Conservation (phyloP, 805 yeast species). For the Zygosaccharomyces bailii region DNA sequence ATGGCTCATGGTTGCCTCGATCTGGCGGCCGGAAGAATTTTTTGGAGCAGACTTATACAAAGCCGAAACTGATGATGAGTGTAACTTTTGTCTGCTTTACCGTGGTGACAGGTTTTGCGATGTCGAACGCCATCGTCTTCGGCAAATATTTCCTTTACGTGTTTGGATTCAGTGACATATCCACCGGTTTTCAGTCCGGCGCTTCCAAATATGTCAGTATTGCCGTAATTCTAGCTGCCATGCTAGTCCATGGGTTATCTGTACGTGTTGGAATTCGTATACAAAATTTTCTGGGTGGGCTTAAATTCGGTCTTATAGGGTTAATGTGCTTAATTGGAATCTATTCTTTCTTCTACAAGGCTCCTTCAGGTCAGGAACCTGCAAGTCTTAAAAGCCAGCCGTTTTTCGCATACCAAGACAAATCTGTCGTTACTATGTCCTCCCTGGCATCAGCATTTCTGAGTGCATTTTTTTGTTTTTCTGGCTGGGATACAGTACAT, state of each 20-base stretch:
- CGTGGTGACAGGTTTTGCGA: constrained; percentile 51
- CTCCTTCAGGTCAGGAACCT: constrained; percentile 20
- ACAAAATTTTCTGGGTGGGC: constrained; percentile 59
- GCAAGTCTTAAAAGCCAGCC: constrained; percentile 1
- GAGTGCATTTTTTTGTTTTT: constrained; percentile 55
- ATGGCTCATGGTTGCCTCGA: constrained; percentile 67
- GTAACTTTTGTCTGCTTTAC: constrained; percentile 49
- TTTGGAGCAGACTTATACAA: constrained; percentile 60
- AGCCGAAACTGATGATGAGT: constrained; percentile 54
- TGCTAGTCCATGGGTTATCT: constrained; percentile 54
- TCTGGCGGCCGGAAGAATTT: constrained; percentile 77
- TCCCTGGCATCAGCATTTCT: constrained; percentile 53
- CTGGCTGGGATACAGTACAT: constrained; percentile 64
- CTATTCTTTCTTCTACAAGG: constrained; percentile 47
- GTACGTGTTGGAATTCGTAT: constrained; percentile 55
- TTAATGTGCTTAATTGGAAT: constrained; percentile 57
- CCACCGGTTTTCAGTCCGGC: constrained; percentile 37
- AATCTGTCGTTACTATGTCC: constrained; percentile 38
- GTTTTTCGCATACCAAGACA: constrained; percentile 29
- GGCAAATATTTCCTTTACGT: constrained; percentile 56
- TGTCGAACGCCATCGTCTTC: constrained; percentile 56
- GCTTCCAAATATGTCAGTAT: constrained; percentile 44
- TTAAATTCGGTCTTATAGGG: constrained; percentile 53
- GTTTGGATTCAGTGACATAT: constrained; percentile 40
- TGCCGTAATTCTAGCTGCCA: constrained; percentile 36